Conservation (phyloP, 352 stramenopile species). For the Globisporangium alternatum region DNA sequence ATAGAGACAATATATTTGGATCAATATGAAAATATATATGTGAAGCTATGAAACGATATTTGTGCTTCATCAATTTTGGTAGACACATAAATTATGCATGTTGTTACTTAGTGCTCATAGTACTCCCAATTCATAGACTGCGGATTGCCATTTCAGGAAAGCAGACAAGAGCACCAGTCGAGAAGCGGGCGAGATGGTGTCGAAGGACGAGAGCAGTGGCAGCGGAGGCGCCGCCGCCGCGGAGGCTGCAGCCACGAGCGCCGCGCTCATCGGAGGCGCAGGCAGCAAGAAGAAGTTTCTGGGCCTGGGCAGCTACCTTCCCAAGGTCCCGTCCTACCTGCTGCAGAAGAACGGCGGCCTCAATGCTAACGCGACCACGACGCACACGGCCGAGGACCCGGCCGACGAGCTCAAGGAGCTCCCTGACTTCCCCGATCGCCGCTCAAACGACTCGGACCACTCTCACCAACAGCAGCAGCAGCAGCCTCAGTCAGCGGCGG, state of each 20-base stretch:
- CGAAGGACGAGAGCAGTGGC: constrained; percentile 30
- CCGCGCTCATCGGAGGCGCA: neutral
- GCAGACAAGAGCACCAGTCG: constrained; percentile 5
- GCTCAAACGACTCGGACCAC: constrained; percentile 9
- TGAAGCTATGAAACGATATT: neutral
- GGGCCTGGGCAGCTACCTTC: constrained; percentile 52
- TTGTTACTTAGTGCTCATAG: neutral
- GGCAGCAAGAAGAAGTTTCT: constrained; percentile 43
- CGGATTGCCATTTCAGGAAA: neutral
- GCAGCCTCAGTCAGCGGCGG: constrained; percentile 27
- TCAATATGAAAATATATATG: neutral
- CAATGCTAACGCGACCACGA: neutral
- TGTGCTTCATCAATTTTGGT: neutral
- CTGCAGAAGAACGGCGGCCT: constrained; percentile 30
- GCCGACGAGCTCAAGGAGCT: constrained; percentile 41
- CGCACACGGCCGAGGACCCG: constrained; percentile 4
- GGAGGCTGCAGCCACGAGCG: neutral
- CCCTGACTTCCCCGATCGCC: constrained; percentile 31
- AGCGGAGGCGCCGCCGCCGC: constrained; percentile 9
- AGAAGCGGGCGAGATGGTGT: constrained; percentile 33
- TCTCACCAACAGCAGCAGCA: constrained; percentile 9
- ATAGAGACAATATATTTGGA: neutral
- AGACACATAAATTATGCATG: neutral
- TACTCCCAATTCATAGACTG: neutral
- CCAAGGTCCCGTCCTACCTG: constrained; percentile 52